Base-by-base conservation (phyloP, 805 yeast genomes). In the Myxozyma melibiosi region DNA sequence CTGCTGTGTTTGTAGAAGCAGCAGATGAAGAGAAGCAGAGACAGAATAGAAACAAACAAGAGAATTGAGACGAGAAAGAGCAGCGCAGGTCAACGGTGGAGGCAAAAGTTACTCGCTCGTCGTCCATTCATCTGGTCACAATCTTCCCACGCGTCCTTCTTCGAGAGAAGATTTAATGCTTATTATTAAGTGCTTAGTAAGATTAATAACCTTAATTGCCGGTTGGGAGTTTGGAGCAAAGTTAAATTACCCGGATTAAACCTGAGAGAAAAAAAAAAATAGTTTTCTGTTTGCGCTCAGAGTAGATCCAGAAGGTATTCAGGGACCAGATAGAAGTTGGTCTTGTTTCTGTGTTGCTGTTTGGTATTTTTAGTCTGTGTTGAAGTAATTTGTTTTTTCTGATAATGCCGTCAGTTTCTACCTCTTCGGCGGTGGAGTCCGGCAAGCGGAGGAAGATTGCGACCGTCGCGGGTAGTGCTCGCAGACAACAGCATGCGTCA, bases 401-500 rank as follows among this genome's bases (percentile, higher is more conserved):
- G 27, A 18, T 7, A 18, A 55, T 55, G 60, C 60, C 60, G 48
- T 51, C 56, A 11, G 38, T 49, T 16, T 24, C 48, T n/a, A 24
- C 33, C 8, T 20, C 46, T 22, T n/a, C 42, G 9, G 51, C n/a
- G 6, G 41, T 6, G 18, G 60, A 55, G 24, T 18, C 50, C 22
- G 20, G 42, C 13, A 56, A 56, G 51, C 55, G 60, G 24, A 40
- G 60, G 50, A 51, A 48, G 45, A 39, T 56, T 18, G 57, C 39
- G 24, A 6, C 43, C 13, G 45, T 28, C 13, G 35, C 40, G 16
- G 38, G 25, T 20, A 39, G 31, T 22, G 25, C 31, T 27, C 33
- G 31, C n/a, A 20, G 40, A 18, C 35, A 27, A 31, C 20, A 18
- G 22, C 51, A 56, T 24, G 65, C 76, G 1, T 84, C 90, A 1